phyloP scores from a whole-genome alignment of 2,329 filamentous ascomycete genomes.

The Orbilia blumenaviensis region DNA sequence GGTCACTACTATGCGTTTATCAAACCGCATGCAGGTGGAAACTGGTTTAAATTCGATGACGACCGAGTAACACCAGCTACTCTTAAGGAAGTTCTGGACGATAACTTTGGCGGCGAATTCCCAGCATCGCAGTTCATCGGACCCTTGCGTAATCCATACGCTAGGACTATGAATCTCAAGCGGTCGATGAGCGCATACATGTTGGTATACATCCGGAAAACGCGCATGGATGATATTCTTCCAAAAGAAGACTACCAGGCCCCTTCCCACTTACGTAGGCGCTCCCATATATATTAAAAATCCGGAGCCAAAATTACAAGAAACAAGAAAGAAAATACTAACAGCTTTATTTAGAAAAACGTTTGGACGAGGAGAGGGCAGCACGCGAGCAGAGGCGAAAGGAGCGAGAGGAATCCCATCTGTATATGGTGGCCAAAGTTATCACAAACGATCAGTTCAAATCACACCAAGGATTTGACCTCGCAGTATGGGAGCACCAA shows the following conservation, averaged over 20 bases:
- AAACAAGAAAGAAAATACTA: background rate
- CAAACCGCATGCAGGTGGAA: conserved; percentile 89
- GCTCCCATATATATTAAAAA: background rate
- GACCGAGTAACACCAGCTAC: conserved; percentile 96
- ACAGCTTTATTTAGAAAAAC: conserved; percentile 66
- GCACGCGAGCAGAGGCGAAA: conserved; percentile 79
- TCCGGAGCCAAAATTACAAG: background rate
- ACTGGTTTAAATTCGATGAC: conserved; percentile 97
- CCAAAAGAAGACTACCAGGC: conserved; percentile 71
- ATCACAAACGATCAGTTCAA: conserved; percentile 84
- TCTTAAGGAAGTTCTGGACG: conserved; percentile 87
- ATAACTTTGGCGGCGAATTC: conserved; percentile 95
- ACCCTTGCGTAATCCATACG: conserved; percentile 70
- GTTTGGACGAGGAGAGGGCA: conserved; percentile 82
- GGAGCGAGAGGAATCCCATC: conserved; percentile 91
- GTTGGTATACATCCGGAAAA: conserved; percentile 95
- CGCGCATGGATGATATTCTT: conserved; percentile 82
- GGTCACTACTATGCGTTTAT: conserved; percentile 98
- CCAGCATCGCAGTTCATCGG: conserved; percentile 60
- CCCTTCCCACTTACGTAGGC: conserved; percentile 79
- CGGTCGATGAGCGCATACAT: conserved; percentile 92
- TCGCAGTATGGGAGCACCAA: conserved; percentile 73
- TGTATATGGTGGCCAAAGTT: conserved; percentile 86
- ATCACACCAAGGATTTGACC: conserved; percentile 82
- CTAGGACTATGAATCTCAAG: conserved; percentile 71